phyloP scores from a whole-genome alignment of 306 rosid genomes.

The Pueraria montana region DNA sequence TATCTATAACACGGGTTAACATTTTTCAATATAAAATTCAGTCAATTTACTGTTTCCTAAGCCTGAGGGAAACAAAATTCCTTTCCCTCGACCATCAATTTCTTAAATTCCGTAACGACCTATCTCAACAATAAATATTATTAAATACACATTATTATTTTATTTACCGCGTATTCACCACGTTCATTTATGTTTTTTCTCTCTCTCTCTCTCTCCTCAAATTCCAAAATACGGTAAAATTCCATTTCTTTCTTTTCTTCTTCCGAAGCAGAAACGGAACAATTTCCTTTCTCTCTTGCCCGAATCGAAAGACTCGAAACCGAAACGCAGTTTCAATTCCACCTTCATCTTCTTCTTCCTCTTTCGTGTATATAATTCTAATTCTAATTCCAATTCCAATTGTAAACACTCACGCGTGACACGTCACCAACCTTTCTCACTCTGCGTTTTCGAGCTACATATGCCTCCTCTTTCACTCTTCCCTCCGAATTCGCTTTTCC shows the following conservation, averaged over 20 bases:
- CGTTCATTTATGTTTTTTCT: background rate
- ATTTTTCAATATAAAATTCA: too few relatives aligned
- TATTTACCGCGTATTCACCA: conserved; percentile 15
- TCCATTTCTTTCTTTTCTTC: background rate
- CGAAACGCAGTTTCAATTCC: background rate
- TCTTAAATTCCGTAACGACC: conserved; percentile 45
- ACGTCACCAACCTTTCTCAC: background rate
- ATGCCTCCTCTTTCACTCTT: conserved; percentile 51
- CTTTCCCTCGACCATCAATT: conserved; percentile 64
- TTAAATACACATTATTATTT: background rate
- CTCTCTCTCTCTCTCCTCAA: conserved; percentile 19
- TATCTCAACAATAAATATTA: background rate
- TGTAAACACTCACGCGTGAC: background rate
- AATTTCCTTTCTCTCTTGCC: background rate
- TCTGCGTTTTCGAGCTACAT: conserved; percentile 23
- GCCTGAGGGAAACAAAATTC: conserved; percentile 56
- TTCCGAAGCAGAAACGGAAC: background rate
- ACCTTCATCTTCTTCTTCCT: background rate
- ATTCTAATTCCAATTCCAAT: background rate
- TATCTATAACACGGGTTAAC: too few relatives aligned
- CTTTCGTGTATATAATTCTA: background rate
- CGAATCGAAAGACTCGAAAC: background rate
- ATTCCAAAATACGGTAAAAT: conserved; percentile 33
- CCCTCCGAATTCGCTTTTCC: background rate
- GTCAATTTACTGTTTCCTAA: conserved; percentile 29